Evolutionary conservation across 2,329 filamentous ascomycete genomes (phyloP), one percentile per base, ranked within the genome.

Genomic region (Sporothrix brasiliensis): DNA sequence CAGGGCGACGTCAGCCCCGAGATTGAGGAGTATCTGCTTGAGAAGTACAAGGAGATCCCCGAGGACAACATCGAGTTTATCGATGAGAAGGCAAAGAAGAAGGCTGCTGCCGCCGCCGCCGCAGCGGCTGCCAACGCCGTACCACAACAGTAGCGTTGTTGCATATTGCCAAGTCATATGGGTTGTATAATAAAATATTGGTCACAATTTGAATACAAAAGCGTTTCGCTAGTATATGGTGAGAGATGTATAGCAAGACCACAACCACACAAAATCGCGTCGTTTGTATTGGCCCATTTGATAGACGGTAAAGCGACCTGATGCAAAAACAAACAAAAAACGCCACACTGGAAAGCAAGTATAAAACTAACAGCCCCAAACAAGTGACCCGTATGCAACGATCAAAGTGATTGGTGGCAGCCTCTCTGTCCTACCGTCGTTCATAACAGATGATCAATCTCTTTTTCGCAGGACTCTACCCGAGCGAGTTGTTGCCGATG

Each of bases 1-100:
- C 95, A 99, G 82, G 95, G 95, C 47, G 95, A 99, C 82, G 89
- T 99, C 73, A 97, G 93, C 79, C 92, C 95, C 76, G 95, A 99
- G 82, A 90, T 99, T 74, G 88, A 92, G 77, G 95, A 98, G 79
- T 97, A 94, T 83, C 81, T 99, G 77, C 79, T 92, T 74, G 93
- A 97, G 78, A 92, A 92, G 78, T 96, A 97, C 81, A 91, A 91
- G 80, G 88, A 93, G 74, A 91, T 99, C 76, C 94, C 94, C 2
- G 92, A 96, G 83, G 93, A 97, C 78, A 97, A 99, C 81, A 91
- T 98, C 76, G 94, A 98, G 82, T 83, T 94, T 77, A 88, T 98
- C 56, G 94, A 98, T 81, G 94, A 97, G 79, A 97, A 97, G 88
- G 93, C 93, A 84, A 95, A 95, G 88, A 95, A 95, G 88, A 88